Conservation (phyloP, 805 yeast species). For the Wickerhamiella occidentalis region DNA sequence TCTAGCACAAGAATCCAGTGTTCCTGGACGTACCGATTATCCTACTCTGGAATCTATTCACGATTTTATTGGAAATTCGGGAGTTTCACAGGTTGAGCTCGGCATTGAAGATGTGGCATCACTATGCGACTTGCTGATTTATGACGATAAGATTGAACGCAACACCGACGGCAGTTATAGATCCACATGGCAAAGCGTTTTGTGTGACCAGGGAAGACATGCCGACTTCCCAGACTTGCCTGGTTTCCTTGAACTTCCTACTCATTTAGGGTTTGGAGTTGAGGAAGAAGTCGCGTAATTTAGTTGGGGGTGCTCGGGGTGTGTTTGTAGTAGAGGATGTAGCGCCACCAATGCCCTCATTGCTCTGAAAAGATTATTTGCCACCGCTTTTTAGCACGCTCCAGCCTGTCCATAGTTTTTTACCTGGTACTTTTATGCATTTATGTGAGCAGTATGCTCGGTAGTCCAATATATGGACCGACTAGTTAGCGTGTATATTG, state of each 20-base stretch:
- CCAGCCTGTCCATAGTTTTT: no score
- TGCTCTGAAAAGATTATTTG: no score
- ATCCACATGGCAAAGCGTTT: conserved; percentile 62
- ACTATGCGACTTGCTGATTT: conserved; percentile 75
- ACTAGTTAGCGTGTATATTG: no score
- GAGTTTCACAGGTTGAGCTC: no score
- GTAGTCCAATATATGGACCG: no score
- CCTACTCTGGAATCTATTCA: conserved; percentile 65
- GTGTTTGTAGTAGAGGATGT: no score
- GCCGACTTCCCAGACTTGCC: background rate
- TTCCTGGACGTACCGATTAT: conserved; percentile 47
- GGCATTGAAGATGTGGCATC: conserved; percentile 61
- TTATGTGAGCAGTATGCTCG: no score
- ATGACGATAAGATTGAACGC: conserved; percentile 76
- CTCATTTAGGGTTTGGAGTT: background rate
- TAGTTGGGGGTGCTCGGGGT: no score
- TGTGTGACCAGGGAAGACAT: conserved; percentile 18
- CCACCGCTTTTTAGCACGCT: no score
- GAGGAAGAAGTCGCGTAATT: no score
- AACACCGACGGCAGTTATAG: conserved; percentile 49
- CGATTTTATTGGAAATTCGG: conserved; percentile 55
- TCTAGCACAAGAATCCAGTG: conserved; percentile 37
- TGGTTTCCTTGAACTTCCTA: conserved; percentile 5
- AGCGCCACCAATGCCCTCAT: no score
- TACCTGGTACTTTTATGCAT: no score